phyloP scores from a whole-genome alignment of 345 rosid species.

The Salix arbutifolia region DNA sequence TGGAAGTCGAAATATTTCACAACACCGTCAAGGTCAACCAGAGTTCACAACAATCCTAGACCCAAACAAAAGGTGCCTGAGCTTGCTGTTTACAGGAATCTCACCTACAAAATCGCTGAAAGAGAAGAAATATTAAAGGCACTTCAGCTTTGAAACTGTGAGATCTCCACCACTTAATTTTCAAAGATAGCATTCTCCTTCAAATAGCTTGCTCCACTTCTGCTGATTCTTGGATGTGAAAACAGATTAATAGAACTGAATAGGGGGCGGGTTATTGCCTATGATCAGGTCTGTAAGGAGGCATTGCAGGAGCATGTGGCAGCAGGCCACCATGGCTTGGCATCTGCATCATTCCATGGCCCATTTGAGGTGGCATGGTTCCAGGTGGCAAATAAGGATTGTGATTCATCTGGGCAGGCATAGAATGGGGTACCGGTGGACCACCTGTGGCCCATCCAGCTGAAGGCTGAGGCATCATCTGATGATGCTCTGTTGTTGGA shows the following conservation, averaged over 20 bases:
- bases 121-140: not conserved
- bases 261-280: conserved; percentile 30
- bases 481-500: conserved; percentile 36
- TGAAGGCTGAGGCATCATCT: conserved; percentile 47
- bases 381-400: conserved; percentile 60
- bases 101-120: conserved; percentile 4
- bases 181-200: not conserved
- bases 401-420: conserved; percentile 47
- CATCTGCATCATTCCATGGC: conserved; percentile 61
- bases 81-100: not conserved
- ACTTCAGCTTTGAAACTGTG: not conserved
- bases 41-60: not conserved
- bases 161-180: not conserved
- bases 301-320: conserved; percentile 32
- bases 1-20: not conserved
- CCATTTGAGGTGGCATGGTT: conserved; percentile 45
- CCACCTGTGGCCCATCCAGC: conserved; percentile 60
- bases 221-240: not conserved
- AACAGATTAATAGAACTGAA: not conserved
- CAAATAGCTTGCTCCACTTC: not conserved
- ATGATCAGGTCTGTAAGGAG: conserved; percentile 39
- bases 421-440: conserved; percentile 47
- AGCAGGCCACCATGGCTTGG: conserved; percentile 31
- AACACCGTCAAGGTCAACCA: not conserved
- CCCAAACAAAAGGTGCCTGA: not conserved